Base-by-base conservation (phyloP, 2,329 filamentous ascomycete genomes). In the Pseudocercospora fuligena region DNA sequence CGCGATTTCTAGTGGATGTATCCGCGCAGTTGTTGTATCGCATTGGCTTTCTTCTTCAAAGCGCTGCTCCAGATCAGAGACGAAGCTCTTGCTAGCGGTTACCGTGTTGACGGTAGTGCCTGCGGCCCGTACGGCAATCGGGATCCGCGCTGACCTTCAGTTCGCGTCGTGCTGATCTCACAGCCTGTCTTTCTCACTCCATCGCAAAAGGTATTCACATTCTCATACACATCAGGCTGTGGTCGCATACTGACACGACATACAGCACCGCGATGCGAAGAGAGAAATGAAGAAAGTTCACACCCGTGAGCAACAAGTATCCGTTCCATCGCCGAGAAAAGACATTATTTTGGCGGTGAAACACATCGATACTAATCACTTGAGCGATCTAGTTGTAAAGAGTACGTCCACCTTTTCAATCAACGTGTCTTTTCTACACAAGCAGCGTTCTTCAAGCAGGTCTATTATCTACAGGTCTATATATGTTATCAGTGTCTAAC, bases 401-500 rank as follows among this genome's bases (percentile, higher is more conserved):
- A 58, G 56, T 58, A 58, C 56, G 56, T 58, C 19, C 31, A 19
- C 23, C 29, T 9, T 43, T 58, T 3, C n/a, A 19, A 9, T 5
- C 23, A 43, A 43, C 56, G 31, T 58, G 56, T 58, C 56, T 58
- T 43, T 58, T 58, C 56, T 58, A 58, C 56, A 58, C 56, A 36
- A 58, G 56, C 56, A 58, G 56, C 31, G 31, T 43, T 19, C 9
- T 43, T 25, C 56, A 43, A 58, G 31, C 56, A 21, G 16, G 56
- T 58, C 56, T 43, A 25, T n/a, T 23, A 23, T 36, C 29, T 40
- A 19, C 7, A 19, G 16, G n/a, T 31, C 21, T 40, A n/a, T n/a
- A 40, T 40, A 43, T n/a, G 40, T 19, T 8, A n/a, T 43, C 16
- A 8, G 29, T 43, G 56, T 43, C 56, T 58, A 58, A 58, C 56